Evolutionary conservation across 163 green algal genomes (phyloP), one percentile per base, ranked within the genome.

Genomic region (Chlamydomonas reinhardtii): DNA sequence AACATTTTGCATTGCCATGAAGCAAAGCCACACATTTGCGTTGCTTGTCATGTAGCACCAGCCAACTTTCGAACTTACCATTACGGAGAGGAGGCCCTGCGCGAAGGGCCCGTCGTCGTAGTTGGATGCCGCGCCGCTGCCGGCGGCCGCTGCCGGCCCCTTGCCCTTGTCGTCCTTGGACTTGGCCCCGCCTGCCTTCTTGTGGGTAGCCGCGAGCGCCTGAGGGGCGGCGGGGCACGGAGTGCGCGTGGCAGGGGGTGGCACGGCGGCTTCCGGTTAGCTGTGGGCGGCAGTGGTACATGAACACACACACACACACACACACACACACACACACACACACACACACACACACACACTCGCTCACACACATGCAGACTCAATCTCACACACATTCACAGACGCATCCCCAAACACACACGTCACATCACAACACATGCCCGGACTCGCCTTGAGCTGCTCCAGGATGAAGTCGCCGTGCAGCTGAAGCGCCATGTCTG

Each of bases 381-480:
- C 39, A 8, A 48, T 48, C 5, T 14, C 39, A 48, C 39, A 5
- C 39, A 48, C 39, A 48, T n/a, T n/a, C 39, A 48, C 39, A 8
- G 39, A 48, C 39, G 8, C 39, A 48, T n/a, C n/a, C n/a, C n/a
- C 39, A 48, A 5, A 48, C 39, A 48, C 39, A 48, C 39, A 48
- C 39, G 8, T n/a, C 39, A 29, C 56, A 65, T n/a, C 22, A 25
- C 56, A 65, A 65, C 20, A 65, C 56, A 65, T 4, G 8, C 39
- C 5, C 39, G 39, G 5, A 5, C 39, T 8, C 61, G 81, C 81
- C 81, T n/a, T 29, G 74, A 99, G 89, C 75, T 98, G 95, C 3
- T 74, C 71, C 32, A 97, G 70, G 37, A 99, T 65, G 72, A 99
- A 99, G 32, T 83, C 89, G 32, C 92, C 94, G 74, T 97, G 96